Base-by-base conservation (phyloP, 305 asterid genomes). In the Fraxinus sp. region DNA sequence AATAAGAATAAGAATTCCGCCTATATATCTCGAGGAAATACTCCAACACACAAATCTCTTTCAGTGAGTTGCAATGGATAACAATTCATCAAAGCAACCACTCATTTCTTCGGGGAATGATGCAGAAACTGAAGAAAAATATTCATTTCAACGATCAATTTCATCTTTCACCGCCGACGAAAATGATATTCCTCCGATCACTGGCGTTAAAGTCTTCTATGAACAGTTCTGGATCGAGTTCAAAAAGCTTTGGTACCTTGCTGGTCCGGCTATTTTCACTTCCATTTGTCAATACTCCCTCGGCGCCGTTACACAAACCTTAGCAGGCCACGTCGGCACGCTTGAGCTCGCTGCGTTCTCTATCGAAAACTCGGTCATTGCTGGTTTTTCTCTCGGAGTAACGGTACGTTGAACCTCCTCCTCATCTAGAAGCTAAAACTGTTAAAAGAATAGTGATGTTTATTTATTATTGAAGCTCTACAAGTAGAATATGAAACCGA, bases 241-340 rank as follows among this genome's bases (percentile, higher is more conserved):
- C 13, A 74, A 52, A 74, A 88, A 81, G 79, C 81, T 85, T 0
- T 86, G 89, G 87, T 81, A 49, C 26, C 76, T 88, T 9, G 87
- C 89, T 0, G 89, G 79, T 13, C 91, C 89, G 37, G 89, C 91
- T 35, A 86, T 88, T 39, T 85, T 88, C 82, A 88, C 88, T 71
- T 72, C 80, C 79, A 1, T 86, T 26, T 86, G 88, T 28, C 90
- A 88, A 72, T 88, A 85, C 76, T 83, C 87, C 3, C 78, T 86
- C 24, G 88, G 89, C 28, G 87, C 90, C 78, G 13, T 82, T 28
- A 83, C 91, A 28, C 90, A 88, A 59, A 82, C 88, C 74, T 86
- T 85, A 76, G 88, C 88, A 74, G 91, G 88, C 49, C 88, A 86
- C n/a, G 78, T 84, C 79, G 88, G 89, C 13, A 81, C 88, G 6